Conservation (phyloP, 805 yeast genomes). For the Wickerhamomyces xylosicus region DNA sequence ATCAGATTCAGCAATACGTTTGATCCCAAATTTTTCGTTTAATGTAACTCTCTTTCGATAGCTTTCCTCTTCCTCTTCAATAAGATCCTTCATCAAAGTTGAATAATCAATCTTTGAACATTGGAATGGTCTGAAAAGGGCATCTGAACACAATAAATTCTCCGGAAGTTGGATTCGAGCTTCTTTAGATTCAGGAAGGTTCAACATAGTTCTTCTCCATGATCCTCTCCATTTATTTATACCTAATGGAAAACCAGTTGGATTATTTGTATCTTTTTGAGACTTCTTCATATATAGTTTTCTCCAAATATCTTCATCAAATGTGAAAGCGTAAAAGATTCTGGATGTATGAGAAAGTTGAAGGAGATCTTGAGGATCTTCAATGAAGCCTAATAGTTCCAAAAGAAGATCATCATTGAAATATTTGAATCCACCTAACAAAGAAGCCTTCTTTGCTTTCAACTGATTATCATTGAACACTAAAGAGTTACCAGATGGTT, state of each 20-base stretch:
- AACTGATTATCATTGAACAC: conserved; percentile 20
- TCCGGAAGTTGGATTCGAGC: conserved; percentile 34
- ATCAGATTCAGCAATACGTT: conserved; percentile 35
- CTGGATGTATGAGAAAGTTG: conserved; percentile 51
- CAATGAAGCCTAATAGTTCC: conserved; percentile 39
- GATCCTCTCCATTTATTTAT: conserved; percentile 58
- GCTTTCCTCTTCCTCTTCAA: conserved; percentile 32
- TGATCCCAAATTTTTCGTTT: conserved; percentile 29
- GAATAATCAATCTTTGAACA: conserved; percentile 62
- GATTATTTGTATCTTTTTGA: conserved; percentile 7
- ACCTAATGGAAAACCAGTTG: conserved; percentile 18
- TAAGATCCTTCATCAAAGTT: conserved; percentile 34
- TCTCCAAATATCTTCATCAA: conserved; percentile 80
- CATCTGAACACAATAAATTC: conserved; percentile 58
- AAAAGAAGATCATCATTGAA: conserved; percentile 59
- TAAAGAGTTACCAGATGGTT: conserved; percentile 64
- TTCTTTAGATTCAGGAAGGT: conserved; percentile 27
- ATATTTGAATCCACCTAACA: conserved; percentile 42
- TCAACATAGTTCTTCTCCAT: conserved; percentile 60
- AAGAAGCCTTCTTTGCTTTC: conserved; percentile 11
- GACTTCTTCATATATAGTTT: conserved; percentile 32
- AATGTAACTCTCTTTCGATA: conserved; percentile 13
- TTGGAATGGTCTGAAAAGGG: conserved; percentile 75
- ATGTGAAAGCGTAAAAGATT: conserved; percentile 58
- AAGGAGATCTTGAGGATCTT: conserved; percentile 36